phyloP scores from a whole-genome alignment of 306 rosid species.

The Cicer judaicum region DNA sequence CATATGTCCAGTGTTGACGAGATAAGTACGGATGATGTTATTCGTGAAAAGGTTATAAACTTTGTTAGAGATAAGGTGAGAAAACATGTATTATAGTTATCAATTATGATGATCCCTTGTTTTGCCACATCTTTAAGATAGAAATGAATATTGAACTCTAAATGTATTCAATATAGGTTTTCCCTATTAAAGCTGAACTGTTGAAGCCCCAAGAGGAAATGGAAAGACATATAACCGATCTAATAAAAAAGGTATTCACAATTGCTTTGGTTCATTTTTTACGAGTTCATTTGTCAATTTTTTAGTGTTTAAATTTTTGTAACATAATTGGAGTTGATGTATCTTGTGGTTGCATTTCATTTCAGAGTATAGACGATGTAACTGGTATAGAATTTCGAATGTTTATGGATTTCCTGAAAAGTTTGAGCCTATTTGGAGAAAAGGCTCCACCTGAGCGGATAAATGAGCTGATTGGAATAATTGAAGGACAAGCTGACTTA shows the following conservation, averaged over 20 bases:
- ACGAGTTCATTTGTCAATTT: background rate
- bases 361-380: conserved; percentile 88
- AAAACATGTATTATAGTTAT: conserved; percentile 18
- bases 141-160: conserved; percentile 38
- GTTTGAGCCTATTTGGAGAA: conserved; percentile 86
- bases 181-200: conserved; percentile 85
- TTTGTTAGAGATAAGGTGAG: conserved; percentile 92
- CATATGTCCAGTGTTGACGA: conserved; percentile 85
- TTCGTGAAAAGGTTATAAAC: conserved; percentile 88
- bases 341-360: conserved; percentile 49
- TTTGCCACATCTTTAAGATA: conserved; percentile 26
- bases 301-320: conserved; percentile 28
- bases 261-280: conserved; percentile 40
- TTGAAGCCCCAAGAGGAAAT: conserved; percentile 93
- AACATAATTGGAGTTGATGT: conserved; percentile 34
- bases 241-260: conserved; percentile 75
- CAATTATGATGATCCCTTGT: background rate
- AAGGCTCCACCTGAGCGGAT: conserved; percentile 81
- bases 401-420: conserved; percentile 90
- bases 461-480: conserved; percentile 87
- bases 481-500: conserved; percentile 97
- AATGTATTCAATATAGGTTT: conserved; percentile 63
- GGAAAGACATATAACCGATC: conserved; percentile 97
- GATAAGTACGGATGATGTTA: conserved; percentile 70
- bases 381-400: conserved; percentile 87